phyloP scores from a whole-genome alignment of 192 early-diverging fungal species.

The Coemansia sp. region DNA sequence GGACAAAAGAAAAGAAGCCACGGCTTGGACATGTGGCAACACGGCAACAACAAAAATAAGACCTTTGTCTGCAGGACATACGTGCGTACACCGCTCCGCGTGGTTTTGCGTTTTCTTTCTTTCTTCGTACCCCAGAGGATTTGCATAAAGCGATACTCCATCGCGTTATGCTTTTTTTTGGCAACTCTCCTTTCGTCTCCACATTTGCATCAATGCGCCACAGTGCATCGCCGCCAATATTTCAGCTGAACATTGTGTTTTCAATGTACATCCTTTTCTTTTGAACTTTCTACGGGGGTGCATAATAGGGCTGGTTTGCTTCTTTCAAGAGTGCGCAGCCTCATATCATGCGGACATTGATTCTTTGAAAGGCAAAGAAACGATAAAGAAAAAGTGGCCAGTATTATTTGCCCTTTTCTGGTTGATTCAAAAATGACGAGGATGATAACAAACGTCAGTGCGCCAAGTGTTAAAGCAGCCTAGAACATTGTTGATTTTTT shows the following conservation, averaged over 20 bases:
- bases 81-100: too few relatives aligned
- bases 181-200: background rate
- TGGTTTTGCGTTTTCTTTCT: background rate
- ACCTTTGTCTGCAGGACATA: too few relatives aligned
- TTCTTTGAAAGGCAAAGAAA: background rate
- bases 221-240: conserved; percentile 5
- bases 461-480: background rate
- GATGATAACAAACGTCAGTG: background rate
- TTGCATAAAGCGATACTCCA: too few relatives aligned
- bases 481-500: background rate
- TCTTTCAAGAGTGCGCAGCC: background rate
- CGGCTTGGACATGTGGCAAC: conserved; percentile 8
- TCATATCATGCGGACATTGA: conserved; percentile 1
- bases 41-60: background rate
- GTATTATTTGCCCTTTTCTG: background rate
- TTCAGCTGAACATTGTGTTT: background rate
- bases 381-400: background rate
- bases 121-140: conserved; percentile 11
- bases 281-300: background rate
- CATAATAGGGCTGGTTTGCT: background rate
- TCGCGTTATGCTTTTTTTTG: too few relatives aligned
- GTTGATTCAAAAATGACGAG: background rate
- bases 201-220: conserved; percentile 20
- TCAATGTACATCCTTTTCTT: background rate
- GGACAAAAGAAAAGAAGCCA: conserved; percentile 3